phyloP scores from a whole-genome alignment of 257 asterid genomes.

The Solanum sejunctum region DNA sequence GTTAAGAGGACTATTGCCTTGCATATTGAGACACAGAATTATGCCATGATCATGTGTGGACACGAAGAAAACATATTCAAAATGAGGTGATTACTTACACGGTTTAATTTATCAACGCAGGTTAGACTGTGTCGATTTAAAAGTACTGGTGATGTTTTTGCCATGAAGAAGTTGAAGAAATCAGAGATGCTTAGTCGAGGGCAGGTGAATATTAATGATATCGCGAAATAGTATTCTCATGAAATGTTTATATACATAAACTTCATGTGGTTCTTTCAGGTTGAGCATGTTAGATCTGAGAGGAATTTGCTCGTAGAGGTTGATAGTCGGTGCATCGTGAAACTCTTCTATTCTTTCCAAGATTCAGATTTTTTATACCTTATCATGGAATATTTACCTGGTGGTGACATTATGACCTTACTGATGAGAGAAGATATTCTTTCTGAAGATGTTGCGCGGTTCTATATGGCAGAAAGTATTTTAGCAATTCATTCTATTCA shows the following conservation, averaged over 20 bases:
- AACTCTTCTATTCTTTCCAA: conserved; percentile 89
- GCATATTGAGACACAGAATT: background rate
- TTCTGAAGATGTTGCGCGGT: conserved; percentile 81
- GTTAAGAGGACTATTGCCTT: background rate
- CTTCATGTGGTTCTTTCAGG: conserved; percentile 25
- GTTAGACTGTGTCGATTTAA: conserved; percentile 89
- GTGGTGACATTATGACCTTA: conserved; percentile 97
- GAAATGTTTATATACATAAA: background rate
- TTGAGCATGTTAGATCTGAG: conserved; percentile 98
- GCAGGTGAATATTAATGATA: conserved; percentile 41
- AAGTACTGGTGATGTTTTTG: conserved; percentile 76
- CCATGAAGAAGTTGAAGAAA: conserved; percentile 92
- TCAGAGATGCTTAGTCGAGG: conserved; percentile 98
- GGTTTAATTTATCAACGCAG: conserved; percentile 35
- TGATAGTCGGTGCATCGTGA: conserved; percentile 93
- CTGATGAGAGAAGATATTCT: conserved; percentile 87
- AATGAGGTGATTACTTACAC: background rate
- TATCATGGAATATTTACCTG: conserved; percentile 96
- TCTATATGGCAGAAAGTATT: conserved; percentile 87
- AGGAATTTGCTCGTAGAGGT: conserved; percentile 97
- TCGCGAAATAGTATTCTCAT: background rate
- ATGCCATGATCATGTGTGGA: background rate
- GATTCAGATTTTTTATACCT: conserved; percentile 85
- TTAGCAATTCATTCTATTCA: conserved; percentile 91
- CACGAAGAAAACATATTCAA: background rate